phyloP scores from a whole-genome alignment of 2,329 filamentous ascomycete species.

The Monosporascus sp. region DNA sequence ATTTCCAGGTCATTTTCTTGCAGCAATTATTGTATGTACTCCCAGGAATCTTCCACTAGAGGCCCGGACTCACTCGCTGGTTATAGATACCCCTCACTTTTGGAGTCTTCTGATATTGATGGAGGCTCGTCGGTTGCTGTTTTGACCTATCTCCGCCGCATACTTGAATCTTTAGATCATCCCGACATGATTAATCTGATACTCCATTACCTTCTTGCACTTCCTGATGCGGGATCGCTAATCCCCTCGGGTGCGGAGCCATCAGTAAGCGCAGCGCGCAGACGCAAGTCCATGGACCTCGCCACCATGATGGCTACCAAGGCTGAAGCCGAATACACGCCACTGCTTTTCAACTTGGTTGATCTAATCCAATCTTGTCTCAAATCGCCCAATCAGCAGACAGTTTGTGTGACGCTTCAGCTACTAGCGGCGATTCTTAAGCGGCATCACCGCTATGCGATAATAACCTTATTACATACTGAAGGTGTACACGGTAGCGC shows the following conservation, averaged over 20 bases:
- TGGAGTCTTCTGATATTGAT: constrained; percentile 95
- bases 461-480: constrained; percentile 68
- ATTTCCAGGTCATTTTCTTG: constrained; percentile 94
- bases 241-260: constrained; percentile 37
- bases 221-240: constrained; percentile 54
- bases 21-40: constrained; percentile 77
- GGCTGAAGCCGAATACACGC: constrained; percentile 68
- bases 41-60: constrained; percentile 1
- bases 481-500: constrained; percentile 50
- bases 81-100: constrained; percentile 79
- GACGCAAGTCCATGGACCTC: constrained; percentile 84
- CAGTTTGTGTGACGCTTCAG: constrained; percentile 82
- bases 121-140: constrained; percentile 96
- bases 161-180: constrained; percentile 86
- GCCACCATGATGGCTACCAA: constrained; percentile 73
- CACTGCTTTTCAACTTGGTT: constrained; percentile 85
- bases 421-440: constrained; percentile 80
- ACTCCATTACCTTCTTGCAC: constrained; percentile 82
- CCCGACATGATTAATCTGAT: constrained; percentile 93
- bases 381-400: constrained; percentile 79
- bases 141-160: constrained; percentile 84
- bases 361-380: constrained; percentile 86
- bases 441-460: constrained; percentile 82
- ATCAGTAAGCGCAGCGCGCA: constrained; percentile 62
- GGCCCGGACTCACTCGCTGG: too few species aligned